Evolutionary conservation across 1,284 basidiomycete genomes (phyloP).

Genomic region (Malassezia slooffiae): DNA sequence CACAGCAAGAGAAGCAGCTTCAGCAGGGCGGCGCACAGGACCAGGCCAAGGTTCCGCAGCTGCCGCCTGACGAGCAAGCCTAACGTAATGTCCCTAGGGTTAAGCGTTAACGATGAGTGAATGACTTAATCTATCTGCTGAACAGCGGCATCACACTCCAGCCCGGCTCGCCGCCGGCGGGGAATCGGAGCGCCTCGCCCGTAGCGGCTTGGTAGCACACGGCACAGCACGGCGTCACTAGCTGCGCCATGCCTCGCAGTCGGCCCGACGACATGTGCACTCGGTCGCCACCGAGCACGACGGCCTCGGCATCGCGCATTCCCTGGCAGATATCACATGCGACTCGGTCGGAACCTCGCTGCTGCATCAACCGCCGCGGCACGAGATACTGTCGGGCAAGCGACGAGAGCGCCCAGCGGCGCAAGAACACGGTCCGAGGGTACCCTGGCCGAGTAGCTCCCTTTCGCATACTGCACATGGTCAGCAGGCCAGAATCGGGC

Average conservation of each 20-base stretch:
- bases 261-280: background rate
- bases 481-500: too few relatives aligned
- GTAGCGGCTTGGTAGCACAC: conserved; percentile 5
- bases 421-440: background rate
- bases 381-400: conserved; percentile 11
- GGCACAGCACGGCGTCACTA: conserved; percentile 11
- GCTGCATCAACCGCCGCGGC: conserved; percentile 6
- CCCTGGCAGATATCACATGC: conserved; percentile 12
- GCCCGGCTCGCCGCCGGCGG: background rate
- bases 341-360: background rate
- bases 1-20: too few relatives aligned
- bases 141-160: conserved; percentile 9
- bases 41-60: too few relatives aligned
- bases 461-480: too few relatives aligned
- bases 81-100: too few relatives aligned
- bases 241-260: conserved; percentile 5
- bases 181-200: background rate
- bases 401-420: conserved; percentile 8
- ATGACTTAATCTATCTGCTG: background rate
- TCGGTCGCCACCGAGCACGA: conserved; percentile 9
- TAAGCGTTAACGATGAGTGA: too few relatives aligned
- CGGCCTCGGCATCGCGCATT: conserved; percentile 5
- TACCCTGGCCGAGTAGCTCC: too few relatives aligned
- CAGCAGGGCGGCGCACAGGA: too few relatives aligned
- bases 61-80: too few relatives aligned